Percentiles rank a stretch among this genome's conserved stretches.
Evolutionary conservation across 73 alveolate genomes (phyloP).

Genomic region (Stentor roeselii): DNA sequence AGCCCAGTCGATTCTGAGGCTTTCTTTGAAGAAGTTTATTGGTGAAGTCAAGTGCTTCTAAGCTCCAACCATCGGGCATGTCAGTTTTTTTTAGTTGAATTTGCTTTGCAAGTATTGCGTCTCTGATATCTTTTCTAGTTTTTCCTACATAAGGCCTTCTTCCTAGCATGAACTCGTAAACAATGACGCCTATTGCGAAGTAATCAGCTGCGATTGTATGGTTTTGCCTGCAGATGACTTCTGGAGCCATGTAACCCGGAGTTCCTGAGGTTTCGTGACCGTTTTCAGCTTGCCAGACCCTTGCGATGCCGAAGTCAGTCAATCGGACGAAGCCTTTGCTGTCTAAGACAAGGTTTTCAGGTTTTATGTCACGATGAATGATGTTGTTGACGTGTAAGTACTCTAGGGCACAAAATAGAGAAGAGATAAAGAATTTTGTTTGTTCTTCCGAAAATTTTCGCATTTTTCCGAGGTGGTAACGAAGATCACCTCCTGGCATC

Average conservation of each 20-base stretch:
- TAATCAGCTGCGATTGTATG: conserved; percentile 84
- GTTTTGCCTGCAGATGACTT: conserved; percentile 73
- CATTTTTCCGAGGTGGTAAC: conserved; percentile 81
- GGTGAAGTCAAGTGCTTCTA: conserved; percentile 86
- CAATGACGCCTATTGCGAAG: conserved; percentile 92
- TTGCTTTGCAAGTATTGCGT: conserved; percentile 88
- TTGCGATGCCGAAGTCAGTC: conserved; percentile 97
- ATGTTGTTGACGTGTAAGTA: conserved; percentile 83
- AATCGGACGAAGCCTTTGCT: conserved; percentile 81
- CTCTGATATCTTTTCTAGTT: conserved; percentile 93
- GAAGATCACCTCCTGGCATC: conserved; percentile 93
- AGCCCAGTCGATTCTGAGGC: conserved; percentile 80
- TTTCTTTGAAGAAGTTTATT: conserved; percentile 68
- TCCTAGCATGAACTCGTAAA: conserved; percentile 80
- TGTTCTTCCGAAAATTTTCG: conserved; percentile 85
- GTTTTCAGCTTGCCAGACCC: conserved; percentile 78
- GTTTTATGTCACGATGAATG: conserved; percentile 95
- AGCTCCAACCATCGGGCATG: conserved; percentile 90
- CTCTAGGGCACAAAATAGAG: conserved; percentile 86
- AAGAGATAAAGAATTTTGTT: conserved; percentile 82
- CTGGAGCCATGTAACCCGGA: conserved; percentile 94
- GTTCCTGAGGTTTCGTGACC: conserved; percentile 95
- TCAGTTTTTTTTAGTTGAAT: conserved; percentile 79
- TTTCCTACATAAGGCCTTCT: conserved; percentile 95
- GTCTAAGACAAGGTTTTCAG: conserved; percentile 94